These are phyloP conservation scores for Cucumis melo DNA, from an alignment of 306 rosid species.

Conservation along the genomic window DNA sequence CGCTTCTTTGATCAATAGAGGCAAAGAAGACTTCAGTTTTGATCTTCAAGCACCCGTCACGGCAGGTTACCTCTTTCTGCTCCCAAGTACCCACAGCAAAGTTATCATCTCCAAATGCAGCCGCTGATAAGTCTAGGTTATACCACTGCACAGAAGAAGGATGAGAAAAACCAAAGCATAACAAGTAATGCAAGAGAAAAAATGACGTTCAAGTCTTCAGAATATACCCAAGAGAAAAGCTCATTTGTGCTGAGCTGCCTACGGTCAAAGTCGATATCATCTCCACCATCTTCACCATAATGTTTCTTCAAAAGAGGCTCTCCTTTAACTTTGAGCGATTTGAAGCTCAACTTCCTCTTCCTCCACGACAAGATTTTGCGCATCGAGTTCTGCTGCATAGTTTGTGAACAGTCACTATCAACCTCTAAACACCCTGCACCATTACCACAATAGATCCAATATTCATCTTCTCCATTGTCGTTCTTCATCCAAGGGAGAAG, in stretches of 20 bases:
- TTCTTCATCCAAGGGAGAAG: neutral
- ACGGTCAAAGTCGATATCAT: conserved; percentile 24
- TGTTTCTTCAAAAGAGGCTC: conserved; percentile 29
- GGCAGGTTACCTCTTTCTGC: conserved; percentile 20
- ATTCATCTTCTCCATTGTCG: conserved; percentile 14
- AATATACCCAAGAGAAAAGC: conserved; percentile 13
- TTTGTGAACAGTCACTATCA: conserved; percentile 1
- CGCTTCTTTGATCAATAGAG: conserved; percentile 30
- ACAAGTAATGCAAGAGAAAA: neutral
- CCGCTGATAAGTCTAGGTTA: conserved; percentile 5
- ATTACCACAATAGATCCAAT: conserved; percentile 17
- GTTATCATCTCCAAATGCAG: conserved; percentile 23
- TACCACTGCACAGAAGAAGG: conserved; percentile 5
- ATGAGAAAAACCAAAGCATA: neutral
- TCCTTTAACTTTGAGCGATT: conserved; percentile 17
- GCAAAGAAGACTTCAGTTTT: conserved; percentile 22
- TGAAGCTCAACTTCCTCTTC: conserved; percentile 25
- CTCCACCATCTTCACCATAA: conserved; percentile 28
- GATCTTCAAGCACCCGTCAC: conserved; percentile 21
- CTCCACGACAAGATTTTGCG: conserved; percentile 17
- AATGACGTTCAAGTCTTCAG: neutral
- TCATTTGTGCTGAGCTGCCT: conserved; percentile 23
- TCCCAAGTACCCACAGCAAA: conserved; percentile 28
- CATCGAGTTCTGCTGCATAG: conserved; percentile 1
- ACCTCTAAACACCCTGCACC: neutral